Conservation (phyloP, 345 rosid species). For the Moringa oleifera region DNA sequence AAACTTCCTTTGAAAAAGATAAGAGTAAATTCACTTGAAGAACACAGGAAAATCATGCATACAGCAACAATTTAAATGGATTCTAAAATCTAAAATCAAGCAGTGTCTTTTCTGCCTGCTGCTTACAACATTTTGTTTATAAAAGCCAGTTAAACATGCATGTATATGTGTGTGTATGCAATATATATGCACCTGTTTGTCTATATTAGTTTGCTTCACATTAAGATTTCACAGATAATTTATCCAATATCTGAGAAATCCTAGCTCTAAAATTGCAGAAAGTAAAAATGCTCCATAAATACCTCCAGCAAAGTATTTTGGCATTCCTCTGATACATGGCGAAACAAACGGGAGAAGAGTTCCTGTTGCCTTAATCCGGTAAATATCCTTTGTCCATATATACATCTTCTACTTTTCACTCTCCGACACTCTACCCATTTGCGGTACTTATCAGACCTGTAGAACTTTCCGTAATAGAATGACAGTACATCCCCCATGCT, state of each 20-base stretch:
- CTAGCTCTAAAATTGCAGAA: not conserved
- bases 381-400: slow-evolving; percentile 49
- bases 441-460: slow-evolving; percentile 33
- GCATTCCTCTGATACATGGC: slow-evolving; percentile 30
- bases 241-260: not conserved
- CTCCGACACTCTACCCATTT: slow-evolving; percentile 57
- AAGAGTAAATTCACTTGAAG: not conserved
- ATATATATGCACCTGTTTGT: too few species aligned
- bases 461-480: slow-evolving; percentile 55
- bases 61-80: not conserved
- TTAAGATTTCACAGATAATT: not conserved
- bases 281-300: slow-evolving; percentile 9
- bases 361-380: slow-evolving; percentile 51
- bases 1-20: not conserved
- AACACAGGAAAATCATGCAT: not conserved
- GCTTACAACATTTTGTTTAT: too few species aligned
- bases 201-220: too few species aligned
- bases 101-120: not conserved
- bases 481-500: slow-evolving; percentile 42
- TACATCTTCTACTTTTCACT: slow-evolving; percentile 34
- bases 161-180: not conserved
- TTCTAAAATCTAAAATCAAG: too few species aligned
- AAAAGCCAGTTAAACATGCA: not conserved
- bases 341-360: slow-evolving; percentile 44
- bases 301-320: slow-evolving; percentile 41